A percentile compares a stretch with the other conserved stretches of the same genome.
These are phyloP conservation scores for Cichorium intybus DNA, from an alignment of 140 eudicot species.

Conservation along the genomic window DNA sequence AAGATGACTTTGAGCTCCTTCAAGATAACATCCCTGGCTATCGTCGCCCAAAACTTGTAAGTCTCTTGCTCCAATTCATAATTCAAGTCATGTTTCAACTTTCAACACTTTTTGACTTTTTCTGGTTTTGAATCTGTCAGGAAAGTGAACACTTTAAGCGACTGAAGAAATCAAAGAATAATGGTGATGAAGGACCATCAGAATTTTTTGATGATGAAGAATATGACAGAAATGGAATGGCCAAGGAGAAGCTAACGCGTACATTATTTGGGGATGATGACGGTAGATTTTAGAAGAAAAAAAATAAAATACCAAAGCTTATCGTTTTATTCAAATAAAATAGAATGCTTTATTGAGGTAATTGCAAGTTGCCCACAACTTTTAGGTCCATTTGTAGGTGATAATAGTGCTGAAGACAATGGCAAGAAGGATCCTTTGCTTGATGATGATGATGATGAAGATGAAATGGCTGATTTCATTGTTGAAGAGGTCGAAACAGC, in stretches of 20 bases:
- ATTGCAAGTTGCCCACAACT: background rate
- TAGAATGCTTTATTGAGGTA: background rate
- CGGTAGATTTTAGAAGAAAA: slow-evolving; percentile 19
- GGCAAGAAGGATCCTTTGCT: slow-evolving; percentile 43
- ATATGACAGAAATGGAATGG: slow-evolving; percentile 34
- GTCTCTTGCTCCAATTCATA: slow-evolving; percentile 9
- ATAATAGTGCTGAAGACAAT: slow-evolving; percentile 51
- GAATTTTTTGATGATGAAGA: slow-evolving; percentile 51
- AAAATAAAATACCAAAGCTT: background rate
- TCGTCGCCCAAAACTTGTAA: slow-evolving; percentile 48
- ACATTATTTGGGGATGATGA: slow-evolving; percentile 57
- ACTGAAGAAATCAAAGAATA: slow-evolving; percentile 57
- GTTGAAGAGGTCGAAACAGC: slow-evolving; percentile 61
- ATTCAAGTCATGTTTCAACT: background rate
- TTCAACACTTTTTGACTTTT: background rate
- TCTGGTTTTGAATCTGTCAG: slow-evolving; percentile 22
- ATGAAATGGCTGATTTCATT: slow-evolving; percentile 90
- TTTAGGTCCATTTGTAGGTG: slow-evolving; percentile 44
- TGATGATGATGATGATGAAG: slow-evolving; percentile 66
- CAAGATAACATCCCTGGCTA: slow-evolving; percentile 55
- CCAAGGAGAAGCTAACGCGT: slow-evolving; percentile 42
- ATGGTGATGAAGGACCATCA: slow-evolving; percentile 48
- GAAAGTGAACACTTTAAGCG: slow-evolving; percentile 59
- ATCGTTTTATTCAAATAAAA: background rate
- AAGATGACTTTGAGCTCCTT: slow-evolving; percentile 68